A percentile compares a stretch with the other conserved stretches of the same genome.
phyloP scores from a whole-genome alignment of 768 basidiomycete genomes.

The Termitomyces eurrhizus region DNA sequence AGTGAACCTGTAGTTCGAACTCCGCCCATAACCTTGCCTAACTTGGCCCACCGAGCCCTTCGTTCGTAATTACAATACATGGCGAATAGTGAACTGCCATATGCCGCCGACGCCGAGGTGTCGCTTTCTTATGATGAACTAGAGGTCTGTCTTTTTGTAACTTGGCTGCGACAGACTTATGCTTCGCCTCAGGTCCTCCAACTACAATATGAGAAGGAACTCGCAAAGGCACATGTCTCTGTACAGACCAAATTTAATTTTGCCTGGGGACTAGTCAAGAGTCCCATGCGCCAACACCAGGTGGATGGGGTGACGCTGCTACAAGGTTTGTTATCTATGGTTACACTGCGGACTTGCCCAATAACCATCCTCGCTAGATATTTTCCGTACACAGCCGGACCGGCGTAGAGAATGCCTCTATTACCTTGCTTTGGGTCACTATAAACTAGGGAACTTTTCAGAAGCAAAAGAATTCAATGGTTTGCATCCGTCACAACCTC shows the following conservation, averaged over 20 bases:
- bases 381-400: constrained; percentile 84
- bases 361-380: constrained; percentile 48
- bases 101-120: constrained; percentile 92
- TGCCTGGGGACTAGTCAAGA: constrained; percentile 96
- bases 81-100: constrained; percentile 85
- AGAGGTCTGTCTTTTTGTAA: constrained; percentile 47
- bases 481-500: constrained; percentile 34
- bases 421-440: constrained; percentile 93
- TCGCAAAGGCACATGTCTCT: constrained; percentile 77
- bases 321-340: constrained; percentile 55
- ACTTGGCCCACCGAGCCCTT: background rate
- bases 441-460: constrained; percentile 93
- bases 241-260: constrained; percentile 98
- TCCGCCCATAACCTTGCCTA: constrained; percentile 23
- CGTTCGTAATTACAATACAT: constrained; percentile 5
- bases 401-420: constrained; percentile 94
- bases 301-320: constrained; percentile 88
- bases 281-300: constrained; percentile 78
- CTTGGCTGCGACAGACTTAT: background rate
- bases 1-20: constrained; percentile 28
- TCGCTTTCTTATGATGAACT: constrained; percentile 88
- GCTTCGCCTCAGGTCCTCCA: constrained; percentile 62
- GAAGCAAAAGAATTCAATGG: constrained; percentile 93
- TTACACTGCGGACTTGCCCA: constrained; percentile 2
- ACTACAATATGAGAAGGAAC: constrained; percentile 86